Evolutionary conservation across 805 yeast genomes (phyloP), one percentile per base, ranked within the genome.

Genomic region (Priceomyces melissophilus): DNA sequence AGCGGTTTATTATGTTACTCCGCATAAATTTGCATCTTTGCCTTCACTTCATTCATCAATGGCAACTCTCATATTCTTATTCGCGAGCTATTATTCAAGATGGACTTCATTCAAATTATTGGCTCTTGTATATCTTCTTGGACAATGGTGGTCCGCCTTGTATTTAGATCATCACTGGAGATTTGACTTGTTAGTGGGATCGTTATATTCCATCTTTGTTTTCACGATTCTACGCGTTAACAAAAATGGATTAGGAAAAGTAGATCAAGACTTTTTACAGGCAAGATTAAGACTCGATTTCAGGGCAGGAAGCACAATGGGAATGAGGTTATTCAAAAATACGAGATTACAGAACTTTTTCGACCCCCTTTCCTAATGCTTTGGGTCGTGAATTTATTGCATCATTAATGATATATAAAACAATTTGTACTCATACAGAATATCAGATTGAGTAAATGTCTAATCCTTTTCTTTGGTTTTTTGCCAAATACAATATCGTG

Each of bases 61-160:
- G 78, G 84, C 86, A 0, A 72, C 78, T 56, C 48, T 58, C 45
- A 69, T 69, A 42, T 73, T 75, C 45, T 62, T 73, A 42, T 73
- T 67, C 43, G 55, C 72, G n/a, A 49, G 63, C 20, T 64, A 65
- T 53, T 68, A 71, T 52, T 50, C 73, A 3, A 55, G 61, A 16
- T 66, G 69, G 66, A 46, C 53, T 5, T 30, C 48, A 1, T 56
- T 68, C 23, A 69, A 67, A 45, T 12, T 65, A 4, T 47, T 70
- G 1, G 73, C 70, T 14, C 51, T 72, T 4, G 28, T 45, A 0
- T 82, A 75, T 57, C 76, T 82, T 6, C 43, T 67, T 2, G 53
- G 78, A 27, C 87, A 82, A 54, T 81, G 87, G 84, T 83, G 87
- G 87, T 78, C 86, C 16, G 79, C 87, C 2, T 78, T 82, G 63